These are phyloP conservation scores for Viola odorata DNA, from an alignment of 345 rosid species.

Conservation along the genomic window DNA sequence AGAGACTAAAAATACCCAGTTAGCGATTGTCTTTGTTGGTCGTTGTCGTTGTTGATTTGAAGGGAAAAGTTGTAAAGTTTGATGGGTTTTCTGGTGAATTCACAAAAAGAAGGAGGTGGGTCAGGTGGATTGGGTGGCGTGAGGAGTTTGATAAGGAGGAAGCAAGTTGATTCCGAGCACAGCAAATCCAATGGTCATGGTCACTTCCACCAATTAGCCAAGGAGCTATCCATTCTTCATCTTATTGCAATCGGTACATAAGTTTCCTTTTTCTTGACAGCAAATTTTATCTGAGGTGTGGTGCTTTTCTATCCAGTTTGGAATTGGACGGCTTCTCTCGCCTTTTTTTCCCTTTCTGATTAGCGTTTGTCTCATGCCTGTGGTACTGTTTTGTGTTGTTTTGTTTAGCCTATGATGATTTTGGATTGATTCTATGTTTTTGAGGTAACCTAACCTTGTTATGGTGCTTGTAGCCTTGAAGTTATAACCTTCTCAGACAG, in stretches of 20 bases:
- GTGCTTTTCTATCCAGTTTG: background rate
- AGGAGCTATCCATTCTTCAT: constrained; percentile 26
- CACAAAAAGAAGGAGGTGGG: constrained; percentile 11
- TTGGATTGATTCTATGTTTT: too few species aligned
- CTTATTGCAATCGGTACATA: constrained; percentile 28
- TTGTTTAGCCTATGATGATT: too few species aligned
- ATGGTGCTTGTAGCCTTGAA: too few species aligned
- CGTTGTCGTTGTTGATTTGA: background rate
- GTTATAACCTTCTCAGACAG: too few species aligned
- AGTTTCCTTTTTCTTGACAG: background rate
- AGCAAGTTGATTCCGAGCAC: constrained; percentile 30
- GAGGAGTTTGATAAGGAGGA: constrained; percentile 28
- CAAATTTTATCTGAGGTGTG: background rate
- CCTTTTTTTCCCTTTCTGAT: too few species aligned
- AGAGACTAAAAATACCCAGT: background rate
- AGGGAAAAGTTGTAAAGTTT: background rate
- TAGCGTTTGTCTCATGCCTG: too few species aligned
- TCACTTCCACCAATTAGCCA: constrained; percentile 20
- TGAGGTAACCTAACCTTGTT: too few species aligned
- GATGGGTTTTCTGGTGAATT: constrained; percentile 26
- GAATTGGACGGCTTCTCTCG: background rate
- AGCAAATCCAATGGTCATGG: constrained; percentile 10
- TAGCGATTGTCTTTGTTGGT: background rate
- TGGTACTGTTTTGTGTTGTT: too few species aligned
- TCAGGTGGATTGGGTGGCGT: constrained; percentile 17